Evolutionary conservation across 768 basidiomycete species (phyloP), one percentile per base, ranked within the genome.

Genomic region (Suillus lakei): DNA sequence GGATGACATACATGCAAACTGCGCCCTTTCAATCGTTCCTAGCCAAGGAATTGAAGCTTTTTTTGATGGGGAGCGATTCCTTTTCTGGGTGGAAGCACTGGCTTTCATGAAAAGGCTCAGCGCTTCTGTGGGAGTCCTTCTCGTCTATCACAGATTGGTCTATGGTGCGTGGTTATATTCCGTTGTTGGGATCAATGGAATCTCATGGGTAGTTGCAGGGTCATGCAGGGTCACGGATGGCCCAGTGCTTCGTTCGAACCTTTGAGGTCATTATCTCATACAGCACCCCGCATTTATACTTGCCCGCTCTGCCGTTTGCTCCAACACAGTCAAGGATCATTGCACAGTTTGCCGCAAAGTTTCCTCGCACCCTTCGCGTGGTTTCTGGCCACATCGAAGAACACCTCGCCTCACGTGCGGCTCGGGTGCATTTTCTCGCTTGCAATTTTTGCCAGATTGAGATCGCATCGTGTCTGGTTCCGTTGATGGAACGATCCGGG

Each of bases 361-460:
- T 60, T 26, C n/a, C n/a, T 16, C 16, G 39, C 23, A 16, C 34
- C 9, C 7, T 36, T 32, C 18, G 44, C 10, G 59, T 60, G 26
- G 39, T 26, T 15, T 9, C 34, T 10, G 48, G 30, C 4, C 12
- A 15, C 8, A 6, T 44, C 21, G 16, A 41, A 43, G 41, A 8
- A 43, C 16, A 8, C 15, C 5, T 43, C 59, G 3, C 26, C 41
- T 3, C 30, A 44, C 18, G 60, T 43, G 12, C 41, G 36, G 13
- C 18, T 28, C 36, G 41, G 60, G 12, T 30, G 12, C 30, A 30
- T 77, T 43, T 68, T 75, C 4, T 60, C 58, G 43, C 23, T 60
- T 34, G 23, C 58, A 36, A 39, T 60, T 26, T n/a, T 60, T 13
- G 38, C 36, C 58, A n/a, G 16, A 10, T 60, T 8, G 58, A 7